Conservation (phyloP, 768 basidiomycete genomes). For the Dioszegia aurantiaca region DNA sequence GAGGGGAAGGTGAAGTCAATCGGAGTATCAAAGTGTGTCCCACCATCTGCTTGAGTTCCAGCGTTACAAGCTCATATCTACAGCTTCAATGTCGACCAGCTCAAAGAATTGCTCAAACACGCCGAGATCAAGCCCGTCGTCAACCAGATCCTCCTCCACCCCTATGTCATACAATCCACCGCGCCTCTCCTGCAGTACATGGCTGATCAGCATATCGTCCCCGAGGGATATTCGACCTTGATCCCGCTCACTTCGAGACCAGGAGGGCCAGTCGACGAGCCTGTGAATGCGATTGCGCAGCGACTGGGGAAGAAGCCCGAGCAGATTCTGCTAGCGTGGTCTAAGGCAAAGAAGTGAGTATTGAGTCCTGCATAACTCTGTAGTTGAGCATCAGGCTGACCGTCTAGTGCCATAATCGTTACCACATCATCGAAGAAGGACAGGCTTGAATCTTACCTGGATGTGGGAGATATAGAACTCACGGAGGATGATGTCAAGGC, state of each 20-base stretch:
- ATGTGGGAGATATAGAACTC: constrained; percentile 60
- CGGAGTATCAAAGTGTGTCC: constrained; percentile 52
- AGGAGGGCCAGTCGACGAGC: constrained; percentile 22
- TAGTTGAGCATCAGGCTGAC: constrained; percentile 24
- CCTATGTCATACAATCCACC: constrained; percentile 31
- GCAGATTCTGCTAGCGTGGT: constrained; percentile 42
- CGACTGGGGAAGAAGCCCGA: constrained; percentile 31
- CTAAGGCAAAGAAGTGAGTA: constrained; percentile 39
- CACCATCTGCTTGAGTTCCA: neutral
- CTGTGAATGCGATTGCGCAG: constrained; percentile 23
- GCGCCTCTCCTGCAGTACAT: constrained; percentile 29
- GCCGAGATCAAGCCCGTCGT: constrained; percentile 36
- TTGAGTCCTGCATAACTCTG: neutral
- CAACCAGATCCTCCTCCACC: constrained; percentile 44
- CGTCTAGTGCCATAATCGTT: constrained; percentile 46
- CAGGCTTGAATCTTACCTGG: constrained; percentile 67
- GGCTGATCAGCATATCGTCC: constrained; percentile 32
- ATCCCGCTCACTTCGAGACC: constrained; percentile 32
- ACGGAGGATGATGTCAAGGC: constrained; percentile 49
- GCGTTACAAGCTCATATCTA: neutral
- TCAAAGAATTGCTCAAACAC: constrained; percentile 30
- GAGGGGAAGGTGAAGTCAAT: constrained; percentile 39
- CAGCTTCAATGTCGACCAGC: constrained; percentile 35
- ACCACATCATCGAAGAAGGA: constrained; percentile 51
- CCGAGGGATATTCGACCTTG: constrained; percentile 40